phyloP scores from a whole-genome alignment of 2,329 filamentous ascomycete species.

The Scolecobasidium constrictum region DNA sequence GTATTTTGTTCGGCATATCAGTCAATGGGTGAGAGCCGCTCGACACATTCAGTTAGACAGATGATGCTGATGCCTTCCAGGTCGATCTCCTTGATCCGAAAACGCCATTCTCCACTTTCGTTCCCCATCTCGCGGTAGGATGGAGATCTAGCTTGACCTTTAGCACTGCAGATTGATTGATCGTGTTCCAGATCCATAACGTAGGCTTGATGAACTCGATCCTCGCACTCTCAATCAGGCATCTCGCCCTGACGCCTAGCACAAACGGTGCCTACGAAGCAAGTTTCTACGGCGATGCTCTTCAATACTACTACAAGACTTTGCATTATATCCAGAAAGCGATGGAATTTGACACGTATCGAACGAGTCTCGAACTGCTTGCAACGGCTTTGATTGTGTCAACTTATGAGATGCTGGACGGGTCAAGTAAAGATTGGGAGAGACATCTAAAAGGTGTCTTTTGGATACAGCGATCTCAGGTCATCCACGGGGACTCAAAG shows the following conservation, averaged over 20 bases:
- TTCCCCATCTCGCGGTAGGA: background rate
- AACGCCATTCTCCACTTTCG: background rate
- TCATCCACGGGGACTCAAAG: slow-evolving; percentile 48
- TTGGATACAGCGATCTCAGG: slow-evolving; percentile 52
- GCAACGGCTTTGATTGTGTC: slow-evolving; percentile 51
- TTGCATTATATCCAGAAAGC: slow-evolving; percentile 51
- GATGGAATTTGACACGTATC: slow-evolving; percentile 47
- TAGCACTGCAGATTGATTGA: too few relatives aligned
- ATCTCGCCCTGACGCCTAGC: slow-evolving; percentile 31
- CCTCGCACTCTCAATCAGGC: slow-evolving; percentile 44
- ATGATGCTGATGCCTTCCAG: background rate
- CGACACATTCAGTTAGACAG: too few relatives aligned
- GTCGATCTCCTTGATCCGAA: background rate
- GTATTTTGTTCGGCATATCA: too few relatives aligned
- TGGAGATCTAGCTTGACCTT: too few relatives aligned
- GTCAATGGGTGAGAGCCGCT: too few relatives aligned
- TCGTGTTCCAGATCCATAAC: too few relatives aligned
- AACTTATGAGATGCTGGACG: slow-evolving; percentile 55
- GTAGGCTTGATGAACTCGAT: slow-evolving; percentile 47
- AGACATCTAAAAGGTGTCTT: slow-evolving; percentile 54
- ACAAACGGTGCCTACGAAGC: slow-evolving; percentile 19
- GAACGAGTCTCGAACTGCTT: slow-evolving; percentile 45
- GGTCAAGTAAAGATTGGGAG: slow-evolving; percentile 47
- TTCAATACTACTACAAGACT: slow-evolving; percentile 52
- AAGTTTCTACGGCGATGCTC: slow-evolving; percentile 23